A percentile compares a stretch with the other conserved stretches of the same genome.
Evolutionary conservation across 257 asterid genomes (phyloP).

Genomic region (Rauvolfia tetraphylla): DNA sequence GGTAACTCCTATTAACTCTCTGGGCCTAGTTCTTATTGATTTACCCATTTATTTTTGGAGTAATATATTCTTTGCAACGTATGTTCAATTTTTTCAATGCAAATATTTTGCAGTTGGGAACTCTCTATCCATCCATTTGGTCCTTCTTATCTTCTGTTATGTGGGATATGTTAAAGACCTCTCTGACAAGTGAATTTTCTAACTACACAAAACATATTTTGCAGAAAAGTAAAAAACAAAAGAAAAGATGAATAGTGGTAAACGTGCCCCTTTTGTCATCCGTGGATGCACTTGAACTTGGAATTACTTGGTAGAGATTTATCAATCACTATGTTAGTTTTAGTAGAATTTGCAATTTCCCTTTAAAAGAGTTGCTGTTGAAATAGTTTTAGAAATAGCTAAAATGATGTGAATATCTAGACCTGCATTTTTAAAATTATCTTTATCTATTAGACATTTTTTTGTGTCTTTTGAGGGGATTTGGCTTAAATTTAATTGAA

Average conservation of each 20-base stretch:
- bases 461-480: neutral
- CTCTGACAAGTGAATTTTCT: neutral
- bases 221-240: neutral
- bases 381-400: neutral
- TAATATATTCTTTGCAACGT: neutral
- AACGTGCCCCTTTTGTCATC: neutral
- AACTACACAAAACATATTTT: neutral
- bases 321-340: neutral
- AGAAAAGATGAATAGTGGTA: neutral
- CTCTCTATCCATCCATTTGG: neutral
- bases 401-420: neutral
- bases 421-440: neutral
- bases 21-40: neutral
- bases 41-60: neutral
- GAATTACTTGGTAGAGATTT: neutral
- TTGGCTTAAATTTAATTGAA: no score
- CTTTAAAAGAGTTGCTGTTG: neutral
- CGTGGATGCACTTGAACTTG: neutral
- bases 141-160: neutral
- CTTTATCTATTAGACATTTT: neutral
- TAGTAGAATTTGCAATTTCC: neutral
- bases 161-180: neutral
- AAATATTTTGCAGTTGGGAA: neutral
- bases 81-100: neutral
- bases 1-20: constrained; percentile 36